Evolutionary conservation across 2,329 filamentous ascomycete genomes (phyloP), one percentile per base, ranked within the genome.

Genomic region (Huntiella savannae): DNA sequence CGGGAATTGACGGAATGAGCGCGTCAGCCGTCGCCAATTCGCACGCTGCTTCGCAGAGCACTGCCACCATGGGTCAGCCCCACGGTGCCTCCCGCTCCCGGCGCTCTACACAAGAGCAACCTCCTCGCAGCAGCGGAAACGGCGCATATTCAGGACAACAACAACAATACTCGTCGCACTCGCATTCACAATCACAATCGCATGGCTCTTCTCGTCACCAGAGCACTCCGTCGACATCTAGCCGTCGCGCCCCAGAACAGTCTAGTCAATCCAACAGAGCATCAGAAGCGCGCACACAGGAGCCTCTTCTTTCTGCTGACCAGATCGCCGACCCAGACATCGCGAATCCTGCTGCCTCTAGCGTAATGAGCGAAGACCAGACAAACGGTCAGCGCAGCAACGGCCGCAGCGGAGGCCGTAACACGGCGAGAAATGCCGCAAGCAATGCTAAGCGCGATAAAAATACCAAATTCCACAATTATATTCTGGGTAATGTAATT

Each of bases 401-500:
- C 7, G 44, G 46, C 15, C 48, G 48, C 32, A 45, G 45, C 7
- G 45, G 36, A 17, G 44, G 48, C 17, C 44, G 48, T 16, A 50
- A 19, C 22, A 41, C 40, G 4, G 46, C 40, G n/a, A 40, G 46
- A 34, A 48, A 48, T 12, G 35, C 5, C 11, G 47, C 36, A n/a
- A 33, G 35, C 11, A 41, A 28, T 33, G 43, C 38, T 19, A 71
- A 69, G 52, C 58, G 64, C 34, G 69, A 77, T 54, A 94, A 92
- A 65, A 76, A 64, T 7, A 86, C 81, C 37, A 87, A 84, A 53
- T 96, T 98, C 59, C 88, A 88, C 50, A 86, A 95, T 52, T 98
- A 96, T 62, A 85, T 93, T 50, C 71, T 98, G 3, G 91, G 91
- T 33, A 88, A 94, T 60, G 96, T 88, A 2, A 79, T 98, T 43